Evolutionary conservation across 192 early-diverging fungal species (phyloP).

Genomic region (Podila clonocystis): DNA sequence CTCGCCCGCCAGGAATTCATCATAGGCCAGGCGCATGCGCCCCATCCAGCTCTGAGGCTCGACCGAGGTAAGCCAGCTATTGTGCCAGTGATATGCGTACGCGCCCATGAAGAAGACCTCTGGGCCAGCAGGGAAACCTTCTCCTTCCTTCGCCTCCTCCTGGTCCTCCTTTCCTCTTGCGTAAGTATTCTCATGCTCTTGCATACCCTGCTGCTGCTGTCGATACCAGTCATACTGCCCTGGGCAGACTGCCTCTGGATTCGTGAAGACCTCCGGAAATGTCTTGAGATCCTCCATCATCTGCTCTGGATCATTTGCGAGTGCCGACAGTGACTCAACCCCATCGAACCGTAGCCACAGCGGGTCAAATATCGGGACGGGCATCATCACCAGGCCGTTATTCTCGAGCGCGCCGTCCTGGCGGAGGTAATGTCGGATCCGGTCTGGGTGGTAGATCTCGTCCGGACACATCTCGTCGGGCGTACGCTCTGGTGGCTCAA

Average conservation of each 20-base stretch:
- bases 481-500: neutral
- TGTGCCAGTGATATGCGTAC: constrained; percentile 54
- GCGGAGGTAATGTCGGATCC: constrained; percentile 33
- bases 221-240: neutral
- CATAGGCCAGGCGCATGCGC: constrained; percentile 27
- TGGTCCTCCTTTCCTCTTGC: too few species aligned
- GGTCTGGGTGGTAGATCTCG: constrained; percentile 48
- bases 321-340: neutral
- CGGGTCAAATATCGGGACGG: constrained; percentile 41
- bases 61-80: constrained; percentile 27
- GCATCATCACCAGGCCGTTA: constrained; percentile 41
- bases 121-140: constrained; percentile 29
- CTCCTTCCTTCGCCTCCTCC: too few species aligned
- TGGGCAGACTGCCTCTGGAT: constrained; percentile 21
- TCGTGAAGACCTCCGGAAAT: constrained; percentile 26
- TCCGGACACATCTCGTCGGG: constrained; percentile 33
- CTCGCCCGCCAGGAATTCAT: constrained; percentile 34
- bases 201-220: too few species aligned
- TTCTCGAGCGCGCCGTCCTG: constrained; percentile 21
- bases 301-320: neutral
- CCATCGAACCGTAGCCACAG: constrained; percentile 41
- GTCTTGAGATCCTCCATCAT: constrained; percentile 27
- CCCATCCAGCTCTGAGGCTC: constrained; percentile 47
- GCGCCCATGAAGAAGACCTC: constrained; percentile 44
- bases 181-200: too few species aligned